Base-by-base conservation (phyloP, 2,329 filamentous ascomycete species). In the Cladosporium sp. region DNA sequence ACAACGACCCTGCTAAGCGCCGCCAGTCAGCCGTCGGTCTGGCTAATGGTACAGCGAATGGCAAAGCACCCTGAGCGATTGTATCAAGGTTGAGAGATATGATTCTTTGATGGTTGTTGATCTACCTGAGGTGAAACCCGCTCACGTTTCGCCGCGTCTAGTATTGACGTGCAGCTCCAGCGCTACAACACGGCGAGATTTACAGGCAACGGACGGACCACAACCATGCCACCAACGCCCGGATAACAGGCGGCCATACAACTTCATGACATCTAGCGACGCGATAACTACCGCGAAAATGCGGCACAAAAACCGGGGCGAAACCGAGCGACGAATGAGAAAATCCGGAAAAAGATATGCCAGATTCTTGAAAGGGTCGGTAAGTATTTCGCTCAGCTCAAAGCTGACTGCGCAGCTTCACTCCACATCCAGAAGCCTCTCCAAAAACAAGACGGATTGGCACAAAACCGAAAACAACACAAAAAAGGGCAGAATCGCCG, bases 1-100 rank as follows among this genome's bases (percentile, higher is more conserved):
- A 67, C 61, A 60, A 65, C 34, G 64, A 68, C 51, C 64, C 67
- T 49, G 65, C 67, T 67, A 70, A 70, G 67, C 68, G 68, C 64
- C 64, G 64, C 37, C 67, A 67, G 59, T 66, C 65, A 58, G 64
- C 50, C 42, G 55, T 52, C 20, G 45, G 51, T 20, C 54, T 52
- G 28, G 37, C 56, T 12, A 63, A 63, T 35, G 62, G 62, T 37
- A 57, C 57, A 17, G 53, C 60, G 34, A 61, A 47, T 10, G 52
- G 52, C 40, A 35, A 37, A 37, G 52, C 40, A 19, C 52, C 52
- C 19, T 55, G 52, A 55, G 19, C 9, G 13, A 37, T 19, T 28
- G 10, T 9, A 13, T 13, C 4, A 28, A 15, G 32, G 51, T 15
- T 17, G 40, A 19, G 17, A 25, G 22, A 25, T 12, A 19, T 20